These are phyloP conservation scores for Zymoseptoria brevis DNA, from an alignment of 2,329 filamentous ascomycete genomes.

Conservation along the genomic window DNA sequence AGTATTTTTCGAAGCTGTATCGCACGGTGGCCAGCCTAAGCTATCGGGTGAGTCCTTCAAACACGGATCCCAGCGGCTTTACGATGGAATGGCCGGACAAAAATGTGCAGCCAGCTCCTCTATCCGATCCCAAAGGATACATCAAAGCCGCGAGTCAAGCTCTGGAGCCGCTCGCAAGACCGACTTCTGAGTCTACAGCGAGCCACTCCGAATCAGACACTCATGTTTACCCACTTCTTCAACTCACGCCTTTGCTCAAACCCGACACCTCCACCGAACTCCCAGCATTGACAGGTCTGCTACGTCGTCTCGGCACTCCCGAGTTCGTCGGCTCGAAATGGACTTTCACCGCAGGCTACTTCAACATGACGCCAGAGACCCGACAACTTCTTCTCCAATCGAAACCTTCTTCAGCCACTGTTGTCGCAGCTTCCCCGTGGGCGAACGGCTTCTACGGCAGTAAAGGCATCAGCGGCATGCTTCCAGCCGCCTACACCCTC, in stretches of 20 bases:
- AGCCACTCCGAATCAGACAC: conserved; percentile 47
- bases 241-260: conserved; percentile 76
- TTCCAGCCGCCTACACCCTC: conserved; percentile 86
- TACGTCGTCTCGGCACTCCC: conserved; percentile 58
- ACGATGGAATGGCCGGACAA: conserved; percentile 62
- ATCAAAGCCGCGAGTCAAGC: conserved; percentile 59
- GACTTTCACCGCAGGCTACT: conserved; percentile 97
- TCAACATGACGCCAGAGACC: conserved; percentile 85
- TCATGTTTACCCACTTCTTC: conserved; percentile 75
- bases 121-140: conserved; percentile 62
- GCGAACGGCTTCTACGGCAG: conserved; percentile 95
- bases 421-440: conserved; percentile 85
- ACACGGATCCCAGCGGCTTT: conserved; percentile 42
- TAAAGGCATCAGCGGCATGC: conserved; percentile 76
- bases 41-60: conserved; percentile 63
- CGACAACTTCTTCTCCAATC: conserved; percentile 72
- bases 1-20: conserved; percentile 76
- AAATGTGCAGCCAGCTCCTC: conserved; percentile 68
- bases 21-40: conserved; percentile 69
- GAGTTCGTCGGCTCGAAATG: conserved; percentile 64
- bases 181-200: conserved; percentile 14
- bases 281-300: conserved; percentile 66
- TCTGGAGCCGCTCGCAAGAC: conserved; percentile 59
- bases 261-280: conserved; percentile 82
- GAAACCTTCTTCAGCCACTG: conserved; percentile 61